A percentile compares a stretch with the other conserved stretches of the same genome.
Conservation (phyloP, 192 early-diverging fungal species). For the Ambispora gerdemannii region DNA sequence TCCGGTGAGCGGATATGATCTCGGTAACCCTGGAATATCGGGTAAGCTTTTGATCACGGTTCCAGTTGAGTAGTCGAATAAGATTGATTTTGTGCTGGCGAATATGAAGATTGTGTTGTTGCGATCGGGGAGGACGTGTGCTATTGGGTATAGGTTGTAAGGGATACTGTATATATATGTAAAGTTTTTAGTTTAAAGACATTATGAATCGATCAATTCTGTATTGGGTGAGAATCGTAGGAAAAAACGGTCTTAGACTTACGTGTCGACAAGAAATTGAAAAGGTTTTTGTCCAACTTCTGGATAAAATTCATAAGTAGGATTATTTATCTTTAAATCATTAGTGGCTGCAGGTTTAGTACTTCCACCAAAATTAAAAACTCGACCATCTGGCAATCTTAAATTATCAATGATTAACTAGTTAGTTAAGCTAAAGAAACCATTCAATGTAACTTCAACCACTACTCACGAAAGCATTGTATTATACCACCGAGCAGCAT, state of each 20-base stretch:
- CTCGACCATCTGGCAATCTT: slow-evolving; percentile 42
- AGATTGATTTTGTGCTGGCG: slow-evolving; percentile 38
- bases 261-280: background rate
- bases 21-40: slow-evolving; percentile 43
- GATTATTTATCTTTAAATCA: slow-evolving; percentile 44
- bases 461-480: slow-evolving; percentile 30
- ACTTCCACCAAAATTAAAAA: slow-evolving; percentile 56
- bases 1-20: slow-evolving; percentile 58
- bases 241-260: background rate
- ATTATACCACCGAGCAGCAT: slow-evolving; percentile 41
- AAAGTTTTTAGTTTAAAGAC: slow-evolving; percentile 26
- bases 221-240: no score
- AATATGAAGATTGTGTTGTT: slow-evolving; percentile 39
- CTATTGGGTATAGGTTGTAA: slow-evolving; percentile 28
- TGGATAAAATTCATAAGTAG: slow-evolving; percentile 43
- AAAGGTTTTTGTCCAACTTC: background rate
- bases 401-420: slow-evolving; percentile 30
- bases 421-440: slow-evolving; percentile 30
- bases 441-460: slow-evolving; percentile 41
- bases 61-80: slow-evolving; percentile 40
- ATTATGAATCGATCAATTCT: slow-evolving; percentile 36
- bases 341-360: slow-evolving; percentile 46
- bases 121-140: background rate
- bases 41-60: slow-evolving; percentile 40
- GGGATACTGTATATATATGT: slow-evolving; percentile 48